Percentiles rank a stretch among this genome's conserved stretches.
Evolutionary conservation across 176 grass and related monocot genomes (phyloP).

Genomic region (Guadua angustifolia): DNA sequence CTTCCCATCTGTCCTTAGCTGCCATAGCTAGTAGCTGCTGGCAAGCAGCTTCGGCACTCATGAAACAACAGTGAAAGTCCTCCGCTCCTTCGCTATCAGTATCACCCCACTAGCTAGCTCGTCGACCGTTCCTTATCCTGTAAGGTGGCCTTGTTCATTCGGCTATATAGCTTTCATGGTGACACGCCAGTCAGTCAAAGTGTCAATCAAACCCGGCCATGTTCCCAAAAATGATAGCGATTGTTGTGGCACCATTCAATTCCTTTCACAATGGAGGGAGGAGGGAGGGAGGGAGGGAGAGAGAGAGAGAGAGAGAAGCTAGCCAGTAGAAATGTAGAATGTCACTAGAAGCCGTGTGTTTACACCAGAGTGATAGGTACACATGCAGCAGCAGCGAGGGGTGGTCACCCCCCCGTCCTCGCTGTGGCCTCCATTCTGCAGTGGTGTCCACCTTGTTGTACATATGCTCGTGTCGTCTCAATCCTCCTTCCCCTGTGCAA

Average conservation of each 20-base stretch:
- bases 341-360: background rate
- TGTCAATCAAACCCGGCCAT: conserved; percentile 42
- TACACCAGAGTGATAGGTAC: conserved; percentile 9
- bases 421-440: conserved; percentile 42
- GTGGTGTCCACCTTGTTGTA: conserved; percentile 35
- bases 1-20: background rate
- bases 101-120: background rate
- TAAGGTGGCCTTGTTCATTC: background rate
- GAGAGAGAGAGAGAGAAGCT: background rate
- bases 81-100: conserved; percentile 1
- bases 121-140: background rate
- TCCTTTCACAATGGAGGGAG: background rate
- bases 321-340: background rate
- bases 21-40: background rate
- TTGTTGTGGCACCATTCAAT: conserved; percentile 44
- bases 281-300: background rate
- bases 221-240: conserved; percentile 57
- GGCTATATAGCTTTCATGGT: conserved; percentile 12
- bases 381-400: conserved; percentile 14
- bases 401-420: conserved; percentile 36
- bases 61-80: background rate
- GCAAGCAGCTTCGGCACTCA: background rate
- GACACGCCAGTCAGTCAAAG: conserved; percentile 48
- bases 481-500: conserved; percentile 37
- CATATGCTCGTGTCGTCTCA: conserved; percentile 42